A percentile compares a stretch with the other conserved stretches of the same genome.
Evolutionary conservation across 768 basidiomycete genomes (phyloP).

Genomic region (Hortiboletus campestris): DNA sequence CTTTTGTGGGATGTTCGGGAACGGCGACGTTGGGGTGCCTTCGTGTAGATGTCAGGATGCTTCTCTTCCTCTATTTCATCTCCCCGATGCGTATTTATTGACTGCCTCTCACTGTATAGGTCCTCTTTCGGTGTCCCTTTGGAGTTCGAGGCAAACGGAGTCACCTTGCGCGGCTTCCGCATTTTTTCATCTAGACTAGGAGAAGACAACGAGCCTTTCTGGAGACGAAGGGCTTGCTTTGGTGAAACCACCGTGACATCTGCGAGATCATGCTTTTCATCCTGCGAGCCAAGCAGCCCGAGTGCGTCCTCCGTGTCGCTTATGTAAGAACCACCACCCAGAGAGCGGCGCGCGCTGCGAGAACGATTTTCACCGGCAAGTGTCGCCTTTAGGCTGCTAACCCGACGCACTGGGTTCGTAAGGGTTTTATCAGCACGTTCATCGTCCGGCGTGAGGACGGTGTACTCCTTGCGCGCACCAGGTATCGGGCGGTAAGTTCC

Average conservation of each 20-base stretch:
- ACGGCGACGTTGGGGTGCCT: conserved; percentile 16
- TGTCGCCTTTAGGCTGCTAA: background rate
- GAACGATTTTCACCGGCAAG: background rate
- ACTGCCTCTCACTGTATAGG: background rate
- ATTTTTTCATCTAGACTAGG: background rate
- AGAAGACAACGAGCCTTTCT: background rate
- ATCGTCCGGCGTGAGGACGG: background rate
- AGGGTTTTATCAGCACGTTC: background rate
- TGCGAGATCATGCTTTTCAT: background rate
- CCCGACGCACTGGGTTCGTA: background rate
- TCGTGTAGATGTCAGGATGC: conserved; percentile 13
- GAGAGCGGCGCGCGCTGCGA: background rate
- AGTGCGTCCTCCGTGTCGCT: background rate
- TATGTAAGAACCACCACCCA: background rate
- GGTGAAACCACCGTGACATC: background rate
- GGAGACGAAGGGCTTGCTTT: background rate
- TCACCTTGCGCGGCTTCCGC: conserved; percentile 4
- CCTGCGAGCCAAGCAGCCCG: background rate
- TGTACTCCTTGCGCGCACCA: background rate
- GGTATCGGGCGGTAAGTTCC: background rate
- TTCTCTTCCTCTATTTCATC: background rate
- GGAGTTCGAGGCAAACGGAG: conserved; percentile 6
- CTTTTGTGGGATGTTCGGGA: conserved; percentile 2
- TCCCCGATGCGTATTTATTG: background rate
- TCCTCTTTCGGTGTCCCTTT: background rate